Base-by-base conservation (phyloP, 129 eudicot genomes). In the Lonicera japonica region DNA sequence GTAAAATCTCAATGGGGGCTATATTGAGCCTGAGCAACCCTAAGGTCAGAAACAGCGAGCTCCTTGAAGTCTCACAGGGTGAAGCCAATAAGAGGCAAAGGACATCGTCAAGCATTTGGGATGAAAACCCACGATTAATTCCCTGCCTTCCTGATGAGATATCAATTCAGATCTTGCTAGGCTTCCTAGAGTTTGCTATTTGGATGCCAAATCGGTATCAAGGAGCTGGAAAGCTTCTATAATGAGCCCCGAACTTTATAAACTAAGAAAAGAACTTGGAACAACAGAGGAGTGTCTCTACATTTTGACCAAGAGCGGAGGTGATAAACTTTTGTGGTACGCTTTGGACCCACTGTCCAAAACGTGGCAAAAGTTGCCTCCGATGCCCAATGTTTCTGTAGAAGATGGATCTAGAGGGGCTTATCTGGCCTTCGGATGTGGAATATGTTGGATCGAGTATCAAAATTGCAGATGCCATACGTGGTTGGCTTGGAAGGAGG, bases 91-190 rank as follows among this genome's bases (percentile, higher is more conserved):
- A 94, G 84, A 79, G 96, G 58, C 99, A 77, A 61, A 94, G 78
- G 72, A 78, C 86, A 9, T 68, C 81, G 25, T 64, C 87, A 36
- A 68, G 70, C 54, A 74, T 72, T 29, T 85, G 90, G 88, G 99
- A 94, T 56, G 86, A 88, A 23, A 83, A 66, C 52, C 86, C 88
- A 17, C 78, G 94, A 19, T 60, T 94, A 40, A 85, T 94, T 65
- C 96, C 99, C 14, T 78, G 71, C 66, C 99, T 94, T 47, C 99
- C 99, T 3, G 95, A 94, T 73, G 99, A 94, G 72, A 88, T 94
- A 68, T 83, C 99, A 34, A 77, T 94, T 6, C 95, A 88, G 65
- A 94, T 94, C 87, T 94, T 8, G 96, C 99, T 15, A 59, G 99
- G 21, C 71, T 94, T 55, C 99, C 99, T 17, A 80, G 94, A 73